Evolutionary conservation across 805 yeast genomes (phyloP).

Genomic region (Candida maesae): DNA sequence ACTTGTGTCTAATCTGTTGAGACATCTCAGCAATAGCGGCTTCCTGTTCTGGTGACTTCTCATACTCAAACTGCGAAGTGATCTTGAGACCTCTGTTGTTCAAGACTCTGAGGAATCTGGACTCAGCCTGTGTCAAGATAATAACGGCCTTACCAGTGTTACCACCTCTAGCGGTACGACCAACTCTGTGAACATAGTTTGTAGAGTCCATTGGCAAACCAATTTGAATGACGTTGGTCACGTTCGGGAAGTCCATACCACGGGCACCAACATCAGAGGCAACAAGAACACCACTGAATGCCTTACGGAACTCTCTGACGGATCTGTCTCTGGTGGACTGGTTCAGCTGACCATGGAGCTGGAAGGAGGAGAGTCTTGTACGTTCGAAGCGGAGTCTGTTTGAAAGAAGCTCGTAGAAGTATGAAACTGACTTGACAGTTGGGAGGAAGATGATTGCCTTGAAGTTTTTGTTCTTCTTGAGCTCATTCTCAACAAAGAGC

Average conservation of each 20-base stretch:
- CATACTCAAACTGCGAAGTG: constrained; percentile 38
- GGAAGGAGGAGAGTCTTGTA: constrained; percentile 30
- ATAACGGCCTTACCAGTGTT: constrained; percentile 66
- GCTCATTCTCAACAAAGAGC: constrained; percentile 40
- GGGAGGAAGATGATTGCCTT: constrained; percentile 84
- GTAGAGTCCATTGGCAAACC: constrained; percentile 71
- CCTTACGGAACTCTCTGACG: constrained; percentile 49
- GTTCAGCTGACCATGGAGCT: constrained; percentile 70
- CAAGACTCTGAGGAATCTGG: constrained; percentile 49
- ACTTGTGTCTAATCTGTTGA: constrained; percentile 24
- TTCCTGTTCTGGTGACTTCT: constrained; percentile 34
- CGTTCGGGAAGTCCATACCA: constrained; percentile 93
- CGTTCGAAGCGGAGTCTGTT: constrained; percentile 21
- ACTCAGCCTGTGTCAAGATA: constrained; percentile 54
- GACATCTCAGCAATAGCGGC: constrained; percentile 28
- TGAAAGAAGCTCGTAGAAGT: constrained; percentile 33
- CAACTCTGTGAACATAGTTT: constrained; percentile 89
- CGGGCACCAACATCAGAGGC: constrained; percentile 95
- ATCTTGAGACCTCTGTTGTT: constrained; percentile 53
- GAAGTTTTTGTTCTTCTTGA: constrained; percentile 41
- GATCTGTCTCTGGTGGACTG: constrained; percentile 65
- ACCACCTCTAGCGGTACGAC: constrained; percentile 96
- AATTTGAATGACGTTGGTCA: constrained; percentile 79
- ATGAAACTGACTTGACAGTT: constrained; percentile 62
- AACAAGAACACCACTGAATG: constrained; percentile 55